Conservation (phyloP, 1,284 basidiomycete species). For the Xerocomus minutiporus region DNA sequence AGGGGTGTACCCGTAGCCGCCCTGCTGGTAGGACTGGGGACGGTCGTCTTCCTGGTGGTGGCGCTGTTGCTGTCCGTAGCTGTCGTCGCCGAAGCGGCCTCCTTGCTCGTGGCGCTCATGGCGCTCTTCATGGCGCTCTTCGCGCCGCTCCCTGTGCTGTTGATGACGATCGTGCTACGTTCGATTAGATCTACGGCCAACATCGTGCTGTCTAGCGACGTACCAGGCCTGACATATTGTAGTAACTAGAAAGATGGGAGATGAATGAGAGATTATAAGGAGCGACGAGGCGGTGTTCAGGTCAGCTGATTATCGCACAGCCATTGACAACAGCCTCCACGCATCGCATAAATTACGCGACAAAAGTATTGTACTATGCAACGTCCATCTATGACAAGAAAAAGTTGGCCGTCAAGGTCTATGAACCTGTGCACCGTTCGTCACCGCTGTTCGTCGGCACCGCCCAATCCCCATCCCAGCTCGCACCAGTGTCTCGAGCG, state of each 20-base stretch:
- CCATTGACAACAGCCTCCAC: background rate
- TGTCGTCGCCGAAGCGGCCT: background rate
- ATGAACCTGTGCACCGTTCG: constrained; percentile 1
- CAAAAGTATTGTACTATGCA: too few relatives aligned
- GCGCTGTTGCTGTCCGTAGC: background rate
- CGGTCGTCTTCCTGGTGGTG: constrained; percentile 5
- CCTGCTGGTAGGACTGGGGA: constrained; percentile 1
- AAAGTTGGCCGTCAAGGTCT: too few relatives aligned
- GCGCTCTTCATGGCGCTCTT: constrained; percentile 12
- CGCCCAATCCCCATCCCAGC: constrained; percentile 84
- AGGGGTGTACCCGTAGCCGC: background rate
- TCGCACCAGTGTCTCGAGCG: constrained; percentile 83
- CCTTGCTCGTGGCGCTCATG: constrained; percentile 10
- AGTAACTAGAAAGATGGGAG: background rate
- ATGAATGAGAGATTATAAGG: background rate
- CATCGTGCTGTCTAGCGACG: background rate
- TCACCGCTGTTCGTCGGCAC: constrained; percentile 10
- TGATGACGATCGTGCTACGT: constrained; percentile 11
- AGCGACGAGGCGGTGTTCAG: too few relatives aligned
- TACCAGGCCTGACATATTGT: constrained; percentile 18
- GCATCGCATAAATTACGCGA: too few relatives aligned
- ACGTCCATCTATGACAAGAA: too few relatives aligned
- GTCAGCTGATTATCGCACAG: constrained; percentile 4
- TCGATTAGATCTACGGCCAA: background rate
- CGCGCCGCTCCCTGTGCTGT: constrained; percentile 8